Evolutionary conservation across 2,329 filamentous ascomycete species (phyloP).

Genomic region (Ceratocystiopsis sp.): DNA sequence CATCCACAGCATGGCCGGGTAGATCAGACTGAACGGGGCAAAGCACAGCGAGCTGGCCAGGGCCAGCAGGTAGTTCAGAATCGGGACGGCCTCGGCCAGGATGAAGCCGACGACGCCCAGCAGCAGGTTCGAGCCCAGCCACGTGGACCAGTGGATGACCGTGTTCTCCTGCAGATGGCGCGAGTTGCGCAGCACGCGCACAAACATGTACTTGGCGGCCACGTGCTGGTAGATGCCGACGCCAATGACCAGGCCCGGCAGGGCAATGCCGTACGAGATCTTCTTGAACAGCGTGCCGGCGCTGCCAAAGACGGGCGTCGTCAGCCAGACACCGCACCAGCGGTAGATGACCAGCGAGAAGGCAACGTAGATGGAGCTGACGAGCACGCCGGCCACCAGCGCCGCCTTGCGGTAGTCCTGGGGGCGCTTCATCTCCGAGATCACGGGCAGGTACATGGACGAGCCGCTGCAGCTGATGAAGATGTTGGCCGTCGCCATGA

Average conservation of each 20-base stretch:
- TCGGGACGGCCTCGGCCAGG: conserved; percentile 6
- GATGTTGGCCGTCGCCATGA: conserved; percentile 12
- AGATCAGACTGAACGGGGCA: conserved; percentile 8
- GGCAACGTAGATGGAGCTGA: conserved; percentile 4
- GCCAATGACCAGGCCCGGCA: conserved; percentile 11
- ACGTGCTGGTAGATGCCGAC: conserved; percentile 9
- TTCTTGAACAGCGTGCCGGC: conserved; percentile 43
- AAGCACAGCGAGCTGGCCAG: conserved; percentile 4
- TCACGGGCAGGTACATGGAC: conserved; percentile 45
- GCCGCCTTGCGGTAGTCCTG: conserved; percentile 42
- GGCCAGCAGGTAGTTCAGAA: conserved; percentile 7
- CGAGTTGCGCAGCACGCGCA: conserved; percentile 16
- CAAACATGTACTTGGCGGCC: conserved; percentile 9
- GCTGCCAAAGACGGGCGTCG: conserved; percentile 42
- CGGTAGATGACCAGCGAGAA: conserved; percentile 34
- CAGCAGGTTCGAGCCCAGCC: conserved; percentile 7
- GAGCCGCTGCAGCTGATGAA: conserved; percentile 29
- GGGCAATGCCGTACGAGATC: conserved; percentile 36
- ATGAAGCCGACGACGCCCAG: conserved; percentile 3
- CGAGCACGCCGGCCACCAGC: conserved; percentile 22
- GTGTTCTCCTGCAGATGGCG: conserved; percentile 16
- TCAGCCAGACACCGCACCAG: conserved; percentile 43
- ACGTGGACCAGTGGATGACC: conserved; percentile 15
- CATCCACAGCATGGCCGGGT: conserved; percentile 3
- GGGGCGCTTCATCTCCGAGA: conserved; percentile 45